Evolutionary conservation across 176 grass and related monocot genomes (phyloP), one percentile per base, ranked within the genome.

Genomic region (Oryza glumipatula): DNA sequence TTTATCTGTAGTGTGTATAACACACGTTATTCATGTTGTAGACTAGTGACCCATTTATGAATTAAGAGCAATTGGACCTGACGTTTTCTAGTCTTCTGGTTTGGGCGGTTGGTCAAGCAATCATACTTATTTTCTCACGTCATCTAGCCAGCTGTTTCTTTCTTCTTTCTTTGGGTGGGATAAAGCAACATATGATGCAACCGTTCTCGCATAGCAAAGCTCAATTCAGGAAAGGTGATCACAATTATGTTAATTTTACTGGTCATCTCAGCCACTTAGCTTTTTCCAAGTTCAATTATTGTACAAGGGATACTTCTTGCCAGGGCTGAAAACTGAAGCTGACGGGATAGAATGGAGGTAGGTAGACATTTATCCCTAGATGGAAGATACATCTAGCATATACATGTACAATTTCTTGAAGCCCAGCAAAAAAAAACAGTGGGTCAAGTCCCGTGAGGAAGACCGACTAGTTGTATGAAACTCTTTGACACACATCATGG

Each of bases 361-460:
- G 52, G 17, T 65, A 65, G 35, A 36, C 0, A 36, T 36, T 4
- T 61, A 61, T 70, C 78, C 71, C 76, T 76, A 54, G 22, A 51
- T 72, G 12, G 52, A 80, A 80, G 80, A 84, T 84, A 61, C 45
- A 68, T 76, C 71, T 87, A 84, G 32, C 43, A 80, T 91, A 80
- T 91, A 87, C 89, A 90, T 90, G 83, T 84, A 87, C 89, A 91
- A 80, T 81, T 81, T 88, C 89, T 91, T 84, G 85, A 87, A 80
- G 46, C 89, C 89, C 89, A 91, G 17, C 71, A 7, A 44, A 84
- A 86, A 35, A 76, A 85, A 80, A 41, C 39, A 60, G 80, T 83
- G 89, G 81, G 85, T 71, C 85, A 88, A 87, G 80, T 87, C 30
- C 71, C 44, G 19, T 63, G 11, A 74, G n/a, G 80, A 76, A 36